These are phyloP conservation scores for Ustilago sp. DNA, from an alignment of 1,284 basidiomycete species.

Conservation along the genomic window DNA sequence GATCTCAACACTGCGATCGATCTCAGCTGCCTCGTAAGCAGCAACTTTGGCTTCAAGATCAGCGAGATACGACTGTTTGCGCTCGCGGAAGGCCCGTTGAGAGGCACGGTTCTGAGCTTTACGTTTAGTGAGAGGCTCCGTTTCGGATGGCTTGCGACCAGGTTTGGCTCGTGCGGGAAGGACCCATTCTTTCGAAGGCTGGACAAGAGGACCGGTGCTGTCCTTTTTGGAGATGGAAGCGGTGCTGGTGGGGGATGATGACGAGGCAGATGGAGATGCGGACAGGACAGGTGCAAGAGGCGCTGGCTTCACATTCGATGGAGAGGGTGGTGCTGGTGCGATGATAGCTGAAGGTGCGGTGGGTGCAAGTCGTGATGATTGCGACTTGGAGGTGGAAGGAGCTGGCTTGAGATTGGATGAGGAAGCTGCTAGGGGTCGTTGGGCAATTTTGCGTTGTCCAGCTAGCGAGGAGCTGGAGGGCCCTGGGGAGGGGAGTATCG, in stretches of 20 bases:
- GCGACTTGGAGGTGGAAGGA: not conserved
- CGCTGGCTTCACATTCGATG: slow-evolving; percentile 10
- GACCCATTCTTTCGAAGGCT: slow-evolving; percentile 67
- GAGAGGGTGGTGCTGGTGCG: slow-evolving; percentile 4
- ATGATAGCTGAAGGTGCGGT: slow-evolving; percentile 4
- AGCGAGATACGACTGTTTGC: slow-evolving; percentile 60
- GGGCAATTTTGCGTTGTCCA: slow-evolving; percentile 23
- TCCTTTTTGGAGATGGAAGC: slow-evolving; percentile 28
- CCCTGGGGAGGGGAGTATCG: slow-evolving; percentile 21
- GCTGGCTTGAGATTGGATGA: slow-evolving; percentile 18
- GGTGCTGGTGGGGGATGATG: slow-evolving; percentile 1
- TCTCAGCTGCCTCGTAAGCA: slow-evolving; percentile 61
- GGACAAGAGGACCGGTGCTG: slow-evolving; percentile 35
- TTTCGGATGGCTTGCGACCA: slow-evolving; percentile 66
- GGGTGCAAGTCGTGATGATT: slow-evolving; percentile 9
- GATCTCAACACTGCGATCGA: slow-evolving; percentile 63
- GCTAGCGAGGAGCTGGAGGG: slow-evolving; percentile 23
- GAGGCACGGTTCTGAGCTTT: slow-evolving; percentile 66
- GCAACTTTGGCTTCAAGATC: slow-evolving; percentile 63
- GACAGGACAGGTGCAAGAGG: slow-evolving; percentile 7
- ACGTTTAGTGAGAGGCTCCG: slow-evolving; percentile 66
- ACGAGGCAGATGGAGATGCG: slow-evolving; percentile 4
- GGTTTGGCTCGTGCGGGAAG: slow-evolving; percentile 67
- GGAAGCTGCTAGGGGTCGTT: slow-evolving; percentile 16
- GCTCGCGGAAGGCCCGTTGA: slow-evolving; percentile 63